Percentiles rank a stretch among this genome's conserved stretches.
Conservation (phyloP, 2,329 filamentous ascomycete species). For the Ascochyta clinopodiicola region DNA sequence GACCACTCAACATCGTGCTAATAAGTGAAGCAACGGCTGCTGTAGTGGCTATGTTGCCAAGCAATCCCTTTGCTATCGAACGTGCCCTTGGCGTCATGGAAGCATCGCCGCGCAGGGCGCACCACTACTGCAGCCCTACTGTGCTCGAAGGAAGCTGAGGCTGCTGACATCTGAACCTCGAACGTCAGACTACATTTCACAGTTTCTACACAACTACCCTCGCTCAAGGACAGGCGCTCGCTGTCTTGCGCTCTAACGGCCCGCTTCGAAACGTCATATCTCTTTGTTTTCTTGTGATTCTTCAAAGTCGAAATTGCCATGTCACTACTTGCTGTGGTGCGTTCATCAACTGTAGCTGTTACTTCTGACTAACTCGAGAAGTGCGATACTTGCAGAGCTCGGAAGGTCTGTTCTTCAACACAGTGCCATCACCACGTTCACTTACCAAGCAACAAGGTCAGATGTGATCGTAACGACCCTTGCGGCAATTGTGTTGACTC, state of each 20-base stretch:
- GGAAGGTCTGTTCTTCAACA: neutral
- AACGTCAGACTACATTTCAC: neutral
- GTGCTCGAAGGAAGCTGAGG: neutral
- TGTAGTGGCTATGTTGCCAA: conserved; percentile 1
- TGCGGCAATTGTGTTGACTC: conserved; percentile 33
- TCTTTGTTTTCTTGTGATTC: no score
- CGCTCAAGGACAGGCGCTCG: no score
- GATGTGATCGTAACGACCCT: conserved; percentile 31
- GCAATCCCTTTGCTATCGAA: neutral
- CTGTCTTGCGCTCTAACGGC: neutral
- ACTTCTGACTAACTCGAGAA: neutral
- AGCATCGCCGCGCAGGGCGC: neutral
- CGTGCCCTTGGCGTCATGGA: neutral
- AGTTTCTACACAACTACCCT: neutral
- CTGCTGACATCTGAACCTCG: neutral
- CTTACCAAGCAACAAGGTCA: conserved; percentile 6
- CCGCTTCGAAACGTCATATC: neutral
- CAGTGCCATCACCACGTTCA: neutral
- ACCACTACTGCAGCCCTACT: neutral
- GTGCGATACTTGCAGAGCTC: conserved; percentile 6
- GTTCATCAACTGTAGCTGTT: neutral
- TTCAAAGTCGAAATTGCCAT: neutral
- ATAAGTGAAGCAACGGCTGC: neutral
- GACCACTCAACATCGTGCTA: no score
- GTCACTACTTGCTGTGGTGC: conserved; percentile 3